These are phyloP conservation scores for Simplicillium aogashimaense DNA, from an alignment of 2,329 filamentous ascomycete genomes.

Conservation along the genomic window DNA sequence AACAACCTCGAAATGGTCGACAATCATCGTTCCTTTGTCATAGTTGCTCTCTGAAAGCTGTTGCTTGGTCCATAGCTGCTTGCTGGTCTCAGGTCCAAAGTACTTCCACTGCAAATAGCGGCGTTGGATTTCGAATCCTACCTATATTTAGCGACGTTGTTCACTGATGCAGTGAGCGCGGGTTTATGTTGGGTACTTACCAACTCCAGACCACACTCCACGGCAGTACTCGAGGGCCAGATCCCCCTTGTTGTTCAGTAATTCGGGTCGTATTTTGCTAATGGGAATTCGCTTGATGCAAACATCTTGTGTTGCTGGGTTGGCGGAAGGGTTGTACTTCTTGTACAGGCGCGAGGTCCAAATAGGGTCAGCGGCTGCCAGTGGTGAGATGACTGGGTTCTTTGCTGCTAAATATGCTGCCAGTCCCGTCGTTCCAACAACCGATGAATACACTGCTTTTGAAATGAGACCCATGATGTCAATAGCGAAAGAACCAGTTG, in stretches of 20 bases:
- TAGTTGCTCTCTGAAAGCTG: conserved; percentile 48
- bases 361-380: conserved; percentile 49
- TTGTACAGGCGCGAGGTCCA: conserved; percentile 47
- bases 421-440: conserved; percentile 36
- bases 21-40: conserved; percentile 52
- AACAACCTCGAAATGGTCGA: conserved; percentile 64
- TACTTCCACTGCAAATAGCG: conserved; percentile 50
- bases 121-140: conserved; percentile 50
- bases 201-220: conserved; percentile 56
- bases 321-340: conserved; percentile 51
- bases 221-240: conserved; percentile 57
- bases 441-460: conserved; percentile 30
- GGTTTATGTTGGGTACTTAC: conserved; percentile 28
- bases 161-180: too few species aligned
- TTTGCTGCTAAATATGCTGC: conserved; percentile 38
- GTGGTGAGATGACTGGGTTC: conserved; percentile 46
- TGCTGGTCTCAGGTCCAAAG: conserved; percentile 40
- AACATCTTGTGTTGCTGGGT: conserved; percentile 55
- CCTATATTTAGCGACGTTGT: too few species aligned
- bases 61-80: conserved; percentile 50
- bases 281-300: conserved; percentile 54
- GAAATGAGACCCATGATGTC: conserved; percentile 36
- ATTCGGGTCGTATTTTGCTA: conserved; percentile 51
- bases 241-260: conserved; percentile 48
- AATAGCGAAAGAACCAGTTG: too few species aligned